phyloP scores from a whole-genome alignment of 805 yeast genomes.

The Tetrapisispora phaffii region DNA sequence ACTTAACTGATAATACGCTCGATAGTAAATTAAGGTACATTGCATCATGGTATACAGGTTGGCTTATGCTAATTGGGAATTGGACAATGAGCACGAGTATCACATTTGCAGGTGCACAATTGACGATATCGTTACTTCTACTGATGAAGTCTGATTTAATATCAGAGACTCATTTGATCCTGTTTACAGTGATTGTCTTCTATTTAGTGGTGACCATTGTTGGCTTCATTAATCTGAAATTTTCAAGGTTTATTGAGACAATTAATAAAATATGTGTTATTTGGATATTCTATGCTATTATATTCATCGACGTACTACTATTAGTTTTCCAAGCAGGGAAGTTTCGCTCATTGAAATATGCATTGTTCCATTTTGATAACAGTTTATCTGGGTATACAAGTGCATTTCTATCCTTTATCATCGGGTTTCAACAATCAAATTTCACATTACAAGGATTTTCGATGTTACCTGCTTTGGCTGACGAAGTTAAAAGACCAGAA shows the following conservation, averaged over 20 bases:
- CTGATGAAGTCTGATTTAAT: constrained; percentile 45
- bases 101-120: constrained; percentile 67
- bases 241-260: constrained; percentile 48
- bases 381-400: constrained; percentile 65
- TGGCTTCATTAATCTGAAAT: constrained; percentile 53
- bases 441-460: constrained; percentile 79
- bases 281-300: constrained; percentile 65
- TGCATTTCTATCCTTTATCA: constrained; percentile 54
- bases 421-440: constrained; percentile 70
- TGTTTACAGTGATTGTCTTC: constrained; percentile 46
- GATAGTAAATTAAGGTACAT: constrained; percentile 35
- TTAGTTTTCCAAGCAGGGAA: constrained; percentile 44
- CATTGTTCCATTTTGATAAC: constrained; percentile 60
- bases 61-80: constrained; percentile 64
- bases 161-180: constrained; percentile 40
- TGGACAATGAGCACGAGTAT: constrained; percentile 71
- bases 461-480: constrained; percentile 70
- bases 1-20: constrained; percentile 30
- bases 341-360: constrained; percentile 49
- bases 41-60: constrained; percentile 71
- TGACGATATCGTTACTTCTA: constrained; percentile 57
- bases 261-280: constrained; percentile 61
- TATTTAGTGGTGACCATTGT: constrained; percentile 47
- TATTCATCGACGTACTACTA: constrained; percentile 55
- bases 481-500: constrained; percentile 71